phyloP scores from a whole-genome alignment of 2,329 filamentous ascomycete genomes.

The Metarhizium humberi region DNA sequence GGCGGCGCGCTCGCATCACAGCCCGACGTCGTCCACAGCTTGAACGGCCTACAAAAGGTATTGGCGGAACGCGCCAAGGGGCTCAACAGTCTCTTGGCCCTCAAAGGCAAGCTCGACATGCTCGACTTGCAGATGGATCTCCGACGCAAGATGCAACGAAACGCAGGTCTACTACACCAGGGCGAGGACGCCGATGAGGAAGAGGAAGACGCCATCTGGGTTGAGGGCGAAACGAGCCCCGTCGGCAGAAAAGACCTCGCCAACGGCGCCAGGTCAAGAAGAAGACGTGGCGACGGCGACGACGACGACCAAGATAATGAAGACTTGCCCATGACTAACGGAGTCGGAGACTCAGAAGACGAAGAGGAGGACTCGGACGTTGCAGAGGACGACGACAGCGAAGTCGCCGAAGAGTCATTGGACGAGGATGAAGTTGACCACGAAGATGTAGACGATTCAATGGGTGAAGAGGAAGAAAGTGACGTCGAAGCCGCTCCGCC shows the following conservation, averaged over 20 bases:
- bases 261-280: conserved; percentile 24
- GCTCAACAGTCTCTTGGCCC: conserved; percentile 69
- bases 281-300: conserved; percentile 38
- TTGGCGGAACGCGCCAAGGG: conserved; percentile 79
- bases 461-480: conserved; percentile 46
- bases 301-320: conserved; percentile 52
- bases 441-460: conserved; percentile 45
- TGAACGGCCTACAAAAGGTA: conserved; percentile 74
- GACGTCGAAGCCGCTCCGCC: conserved; percentile 40
- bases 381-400: conserved; percentile 33
- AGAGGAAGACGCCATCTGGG: conserved; percentile 70
- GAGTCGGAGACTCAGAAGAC: conserved; percentile 38
- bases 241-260: conserved; percentile 25
- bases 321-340: conserved; percentile 46
- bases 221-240: conserved; percentile 68
- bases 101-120: conserved; percentile 95
- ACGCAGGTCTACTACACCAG: conserved; percentile 24
- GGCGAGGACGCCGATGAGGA: conserved; percentile 45
- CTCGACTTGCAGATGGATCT: conserved; percentile 82
- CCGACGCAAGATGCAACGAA: conserved; percentile 57
- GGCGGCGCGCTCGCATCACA: conserved; percentile 84
- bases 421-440: conserved; percentile 53
- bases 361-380: conserved; percentile 17
- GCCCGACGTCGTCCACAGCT: conserved; percentile 68
- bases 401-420: conserved; percentile 38